Percentiles rank a stretch among this genome's conserved stretches.
Evolutionary conservation across 108 stramenopile species (phyloP).

Genomic region (Parmales sp.): DNA sequence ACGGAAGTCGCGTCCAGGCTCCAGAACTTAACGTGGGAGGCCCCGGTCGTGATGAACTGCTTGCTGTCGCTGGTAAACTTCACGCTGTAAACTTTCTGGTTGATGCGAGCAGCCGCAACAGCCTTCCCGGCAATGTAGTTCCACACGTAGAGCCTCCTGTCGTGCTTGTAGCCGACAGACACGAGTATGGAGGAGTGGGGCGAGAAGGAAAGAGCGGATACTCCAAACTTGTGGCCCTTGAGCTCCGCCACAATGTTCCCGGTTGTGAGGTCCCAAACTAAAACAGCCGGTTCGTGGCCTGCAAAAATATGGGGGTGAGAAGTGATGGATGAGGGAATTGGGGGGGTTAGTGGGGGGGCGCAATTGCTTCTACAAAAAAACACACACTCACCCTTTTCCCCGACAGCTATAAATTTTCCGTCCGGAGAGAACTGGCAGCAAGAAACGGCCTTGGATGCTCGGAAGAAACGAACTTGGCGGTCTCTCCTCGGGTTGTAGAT

Average conservation of each 20-base stretch:
- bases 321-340: too few species aligned
- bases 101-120: conserved; percentile 2
- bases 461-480: conserved; percentile 15
- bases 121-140: conserved; percentile 12
- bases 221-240: conserved; percentile 23
- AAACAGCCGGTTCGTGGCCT: conserved; percentile 20
- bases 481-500: conserved; percentile 11
- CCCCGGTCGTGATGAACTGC: conserved; percentile 25
- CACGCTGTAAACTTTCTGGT: conserved; percentile 18
- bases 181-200: conserved; percentile 6
- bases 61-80: conserved; percentile 13
- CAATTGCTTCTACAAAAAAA: too few species aligned
- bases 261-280: conserved; percentile 18
- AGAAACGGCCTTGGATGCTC: conserved; percentile 18
- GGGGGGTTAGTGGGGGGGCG: too few species aligned
- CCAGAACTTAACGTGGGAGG: conserved; percentile 29
- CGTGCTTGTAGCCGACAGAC: conserved; percentile 26
- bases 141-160: conserved; percentile 24
- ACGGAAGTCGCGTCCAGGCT: conserved; percentile 8
- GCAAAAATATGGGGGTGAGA: too few species aligned
- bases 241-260: conserved; percentile 14
- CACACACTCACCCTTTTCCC: too few species aligned
- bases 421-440: conserved; percentile 18
- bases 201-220: conserved; percentile 15
- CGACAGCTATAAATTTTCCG: conserved; percentile 24